Evolutionary conservation across 2,329 filamentous ascomycete genomes (phyloP).

Genomic region (Tolypocladium inflatum): DNA sequence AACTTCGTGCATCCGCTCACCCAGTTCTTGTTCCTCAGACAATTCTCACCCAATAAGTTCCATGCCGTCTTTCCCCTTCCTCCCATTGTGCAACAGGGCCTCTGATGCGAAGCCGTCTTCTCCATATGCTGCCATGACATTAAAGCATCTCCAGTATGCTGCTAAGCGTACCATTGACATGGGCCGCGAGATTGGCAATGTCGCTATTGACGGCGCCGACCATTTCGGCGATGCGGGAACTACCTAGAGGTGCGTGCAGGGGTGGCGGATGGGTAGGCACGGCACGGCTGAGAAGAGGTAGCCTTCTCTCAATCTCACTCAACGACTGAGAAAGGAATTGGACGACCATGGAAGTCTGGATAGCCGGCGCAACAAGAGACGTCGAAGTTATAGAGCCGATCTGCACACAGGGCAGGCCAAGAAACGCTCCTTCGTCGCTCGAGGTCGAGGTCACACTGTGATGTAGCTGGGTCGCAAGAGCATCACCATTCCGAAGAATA

Average conservation of each 20-base stretch:
- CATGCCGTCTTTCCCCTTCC: neutral
- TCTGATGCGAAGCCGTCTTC: neutral
- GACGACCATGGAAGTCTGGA: conserved; percentile 1
- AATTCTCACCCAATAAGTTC: neutral
- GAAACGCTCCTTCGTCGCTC: neutral
- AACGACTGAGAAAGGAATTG: conserved; percentile 2
- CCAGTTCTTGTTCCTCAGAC: neutral
- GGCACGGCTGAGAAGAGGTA: neutral
- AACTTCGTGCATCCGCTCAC: neutral
- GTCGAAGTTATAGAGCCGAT: neutral
- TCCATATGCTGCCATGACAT: neutral
- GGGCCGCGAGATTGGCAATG: neutral
- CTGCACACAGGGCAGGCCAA: neutral
- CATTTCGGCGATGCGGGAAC: neutral
- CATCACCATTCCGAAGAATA: conserved; percentile 1
- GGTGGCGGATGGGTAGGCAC: neutral
- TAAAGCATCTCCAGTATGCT: neutral
- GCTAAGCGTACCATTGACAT: neutral
- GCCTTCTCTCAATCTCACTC: conserved; percentile 2
- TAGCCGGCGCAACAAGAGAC: neutral
- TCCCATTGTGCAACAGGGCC: neutral
- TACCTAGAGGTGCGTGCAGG: neutral
- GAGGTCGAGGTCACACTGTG: neutral
- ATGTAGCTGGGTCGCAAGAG: neutral
- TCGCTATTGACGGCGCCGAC: neutral